Percentiles rank a stretch among this genome's conserved stretches.
Evolutionary conservation across 208 protist genomes (phyloP).

Genomic region (Leishmania martiniquensis): DNA sequence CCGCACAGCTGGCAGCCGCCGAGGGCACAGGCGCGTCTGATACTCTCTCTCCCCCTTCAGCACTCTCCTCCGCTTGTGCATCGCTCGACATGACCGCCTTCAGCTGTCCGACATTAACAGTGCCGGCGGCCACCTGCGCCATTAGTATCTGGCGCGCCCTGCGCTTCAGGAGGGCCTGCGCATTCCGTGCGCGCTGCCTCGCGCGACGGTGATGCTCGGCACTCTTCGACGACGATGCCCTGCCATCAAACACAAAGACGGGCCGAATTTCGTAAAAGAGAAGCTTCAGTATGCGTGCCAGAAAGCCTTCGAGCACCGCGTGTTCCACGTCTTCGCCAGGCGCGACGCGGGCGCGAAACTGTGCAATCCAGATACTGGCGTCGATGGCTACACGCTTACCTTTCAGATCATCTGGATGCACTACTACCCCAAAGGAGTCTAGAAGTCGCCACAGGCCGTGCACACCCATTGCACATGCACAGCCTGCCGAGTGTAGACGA

Average conservation of each 20-base stretch:
- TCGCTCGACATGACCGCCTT: background rate
- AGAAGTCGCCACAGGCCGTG: slow-evolving; percentile 85
- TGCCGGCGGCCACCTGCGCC: slow-evolving; percentile 68
- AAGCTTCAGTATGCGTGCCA: slow-evolving; percentile 85
- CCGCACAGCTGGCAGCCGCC: background rate
- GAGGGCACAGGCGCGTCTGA: background rate
- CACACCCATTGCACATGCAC: slow-evolving; percentile 67
- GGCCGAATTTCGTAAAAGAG: slow-evolving; percentile 88
- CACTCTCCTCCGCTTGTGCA: background rate
- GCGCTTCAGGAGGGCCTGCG: slow-evolving; percentile 43
- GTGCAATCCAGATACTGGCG: slow-evolving; percentile 90
- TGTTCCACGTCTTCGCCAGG: slow-evolving; percentile 57
- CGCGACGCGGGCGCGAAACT: slow-evolving; percentile 60
- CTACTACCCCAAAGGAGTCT: slow-evolving; percentile 81
- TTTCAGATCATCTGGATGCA: slow-evolving; percentile 61
- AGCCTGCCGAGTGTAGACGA: background rate
- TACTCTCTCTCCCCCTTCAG: background rate
- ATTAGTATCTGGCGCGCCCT: slow-evolving; percentile 68
- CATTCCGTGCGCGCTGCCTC: slow-evolving; percentile 37
- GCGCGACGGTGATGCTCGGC: slow-evolving; percentile 61
- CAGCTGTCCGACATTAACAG: slow-evolving; percentile 41
- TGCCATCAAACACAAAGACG: slow-evolving; percentile 91
- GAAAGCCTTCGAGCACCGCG: slow-evolving; percentile 77
- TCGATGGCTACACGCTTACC: slow-evolving; percentile 85
- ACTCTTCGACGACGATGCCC: slow-evolving; percentile 55